phyloP scores from a whole-genome alignment of 805 yeast species.

The Sugiyamaella valdiviana region DNA sequence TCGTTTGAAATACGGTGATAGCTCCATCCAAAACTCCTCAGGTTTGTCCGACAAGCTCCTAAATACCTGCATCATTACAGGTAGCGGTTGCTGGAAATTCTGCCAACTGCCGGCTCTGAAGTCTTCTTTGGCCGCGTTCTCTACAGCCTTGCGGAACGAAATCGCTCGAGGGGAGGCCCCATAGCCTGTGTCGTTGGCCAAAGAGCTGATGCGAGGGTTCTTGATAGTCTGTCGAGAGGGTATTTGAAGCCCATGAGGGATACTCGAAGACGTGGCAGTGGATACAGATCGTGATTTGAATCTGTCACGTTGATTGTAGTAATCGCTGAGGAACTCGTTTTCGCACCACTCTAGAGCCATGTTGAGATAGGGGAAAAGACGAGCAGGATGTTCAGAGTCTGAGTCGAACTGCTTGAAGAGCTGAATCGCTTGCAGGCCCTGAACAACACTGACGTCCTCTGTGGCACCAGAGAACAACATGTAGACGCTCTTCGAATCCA shows the following conservation, averaged over 20 bases:
- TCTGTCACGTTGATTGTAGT: slow-evolving; percentile 38
- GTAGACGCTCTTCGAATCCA: slow-evolving; percentile 61
- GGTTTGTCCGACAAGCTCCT: slow-evolving; percentile 48
- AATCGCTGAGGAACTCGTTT: slow-evolving; percentile 69
- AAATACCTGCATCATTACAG: slow-evolving; percentile 58
- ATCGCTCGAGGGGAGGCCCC: slow-evolving; percentile 27
- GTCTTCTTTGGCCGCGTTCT: slow-evolving; percentile 30
- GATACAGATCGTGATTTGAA: slow-evolving; percentile 4
- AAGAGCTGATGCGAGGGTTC: slow-evolving; percentile 6
- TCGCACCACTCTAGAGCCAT: slow-evolving; percentile 96
- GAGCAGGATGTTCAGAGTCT: slow-evolving; percentile 38
- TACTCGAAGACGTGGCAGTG: neutral
- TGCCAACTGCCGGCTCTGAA: slow-evolving; percentile 26
- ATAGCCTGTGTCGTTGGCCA: slow-evolving; percentile 11
- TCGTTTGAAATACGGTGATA: slow-evolving; percentile 52
- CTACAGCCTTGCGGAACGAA: slow-evolving; percentile 30
- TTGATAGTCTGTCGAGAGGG: neutral
- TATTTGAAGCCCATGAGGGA: neutral
- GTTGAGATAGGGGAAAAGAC: slow-evolving; percentile 72
- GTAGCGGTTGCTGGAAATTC: slow-evolving; percentile 49
- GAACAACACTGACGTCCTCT: slow-evolving; percentile 58
- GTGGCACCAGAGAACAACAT: slow-evolving; percentile 73
- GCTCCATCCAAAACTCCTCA: slow-evolving; percentile 55
- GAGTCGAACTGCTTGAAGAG: slow-evolving; percentile 53
- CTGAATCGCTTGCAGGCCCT: slow-evolving; percentile 77